phyloP scores from a whole-genome alignment of 2,329 filamentous ascomycete species.

The Ceratocystis lukuohia region DNA sequence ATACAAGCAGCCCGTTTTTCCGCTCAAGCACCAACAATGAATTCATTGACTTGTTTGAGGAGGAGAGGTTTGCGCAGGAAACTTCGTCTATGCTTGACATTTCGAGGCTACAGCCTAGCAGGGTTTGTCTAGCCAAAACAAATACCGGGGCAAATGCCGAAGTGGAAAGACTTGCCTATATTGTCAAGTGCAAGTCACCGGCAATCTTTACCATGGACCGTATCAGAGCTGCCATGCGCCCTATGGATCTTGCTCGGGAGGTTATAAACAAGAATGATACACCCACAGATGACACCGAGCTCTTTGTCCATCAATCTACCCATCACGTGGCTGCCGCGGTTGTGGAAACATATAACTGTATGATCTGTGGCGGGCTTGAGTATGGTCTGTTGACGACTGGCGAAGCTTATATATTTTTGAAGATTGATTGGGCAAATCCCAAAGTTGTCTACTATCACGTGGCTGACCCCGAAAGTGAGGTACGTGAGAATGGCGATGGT shows the following conservation, averaged over 20 bases:
- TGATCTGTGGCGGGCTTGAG: conserved; percentile 33
- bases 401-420: conserved; percentile 34
- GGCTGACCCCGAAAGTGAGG: neutral
- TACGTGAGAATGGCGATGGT: neutral
- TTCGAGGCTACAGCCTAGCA: too few relatives aligned
- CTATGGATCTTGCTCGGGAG: conserved; percentile 25
- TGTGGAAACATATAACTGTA: conserved; percentile 33
- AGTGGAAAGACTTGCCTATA: conserved; percentile 22
- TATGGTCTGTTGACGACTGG: conserved; percentile 33
- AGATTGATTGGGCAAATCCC: conserved; percentile 23
- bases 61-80: too few relatives aligned
- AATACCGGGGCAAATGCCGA: neutral
- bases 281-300: conserved; percentile 22
- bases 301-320: conserved; percentile 22
- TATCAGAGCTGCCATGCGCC: conserved; percentile 30
- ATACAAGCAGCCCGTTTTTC: too few relatives aligned
- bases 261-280: conserved; percentile 25
- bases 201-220: conserved; percentile 28
- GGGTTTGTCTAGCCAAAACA: too few relatives aligned
- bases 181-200: conserved; percentile 36
- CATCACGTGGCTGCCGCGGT: conserved; percentile 28
- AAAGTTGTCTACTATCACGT: neutral
- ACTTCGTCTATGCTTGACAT: neutral
- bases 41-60: neutral
- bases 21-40: neutral